Evolutionary conservation across 2,329 filamentous ascomycete genomes (phyloP), one percentile per base, ranked within the genome.

Genomic region (Periconia digitata): DNA sequence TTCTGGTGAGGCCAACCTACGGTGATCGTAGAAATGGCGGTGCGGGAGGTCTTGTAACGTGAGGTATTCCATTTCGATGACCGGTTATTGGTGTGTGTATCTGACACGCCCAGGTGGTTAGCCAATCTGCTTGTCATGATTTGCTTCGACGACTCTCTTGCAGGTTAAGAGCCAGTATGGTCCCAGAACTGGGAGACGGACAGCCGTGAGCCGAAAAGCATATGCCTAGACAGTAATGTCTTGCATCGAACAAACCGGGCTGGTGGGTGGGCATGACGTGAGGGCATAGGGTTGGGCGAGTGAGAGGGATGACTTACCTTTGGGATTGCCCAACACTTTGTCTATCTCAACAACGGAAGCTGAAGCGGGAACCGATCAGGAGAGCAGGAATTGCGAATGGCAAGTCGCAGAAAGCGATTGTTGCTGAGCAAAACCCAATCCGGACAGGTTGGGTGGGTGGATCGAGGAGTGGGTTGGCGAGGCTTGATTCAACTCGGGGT

Each of bases 41-140:
- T 63, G 60, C 57, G 68, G 67, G 53, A 69, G 59, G 60, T 71
- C 68, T 55, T 70, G 66, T n/a, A 71, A 60, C 16, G 68, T 67
- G 43, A 71, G 66, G 53, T 68, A 70, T 59, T 71, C 67, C 68
- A 71, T 71, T 20, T 50, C 36, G 43, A 22, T 40, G 21, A 36
- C n/a, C 20, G 4, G 17, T 4, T 27, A 27, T 27, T 6, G 27
- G 27, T 32, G 27, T 3, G n/a, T 27, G 24, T 6, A 12, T 27
- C 12, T 12, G 6, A 27, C 24, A 12, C 6, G 24, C 10, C 12
- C n/a, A 13, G 4, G 10, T 6, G 27, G 27, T 32, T 12, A 32
- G 27, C 27, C 27, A 32, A 32, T 32, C 24, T 27, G 6, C 7
- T 16, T 37, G 7, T n/a, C n/a, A 5, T 38, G 32, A 32, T 32